Evolutionary conservation across 176 grass and related monocot genomes (phyloP).

Genomic region (Bothriochloa decipiens): DNA sequence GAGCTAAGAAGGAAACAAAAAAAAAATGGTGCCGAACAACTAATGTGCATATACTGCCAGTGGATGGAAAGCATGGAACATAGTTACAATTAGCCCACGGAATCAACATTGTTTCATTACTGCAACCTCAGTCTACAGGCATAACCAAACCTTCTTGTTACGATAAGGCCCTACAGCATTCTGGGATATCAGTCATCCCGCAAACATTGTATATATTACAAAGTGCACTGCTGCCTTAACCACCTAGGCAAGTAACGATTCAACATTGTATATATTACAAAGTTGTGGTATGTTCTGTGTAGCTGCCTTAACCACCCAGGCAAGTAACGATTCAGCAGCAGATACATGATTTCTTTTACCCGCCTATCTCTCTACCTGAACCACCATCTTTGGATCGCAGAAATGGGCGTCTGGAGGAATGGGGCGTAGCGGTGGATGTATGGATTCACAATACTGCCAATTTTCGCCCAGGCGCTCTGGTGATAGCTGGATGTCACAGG

Average conservation of each 20-base stretch:
- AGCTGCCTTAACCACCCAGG: not conserved
- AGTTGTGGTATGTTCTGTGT: not conserved
- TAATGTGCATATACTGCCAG: not conserved
- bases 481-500: conserved; percentile 73
- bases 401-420: conserved; percentile 69
- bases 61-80: not conserved
- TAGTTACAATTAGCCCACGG: not conserved
- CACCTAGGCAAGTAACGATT: not conserved
- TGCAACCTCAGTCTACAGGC: not conserved
- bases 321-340: not conserved
- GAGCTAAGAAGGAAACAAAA: no score
- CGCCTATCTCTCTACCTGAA: conserved; percentile 49
- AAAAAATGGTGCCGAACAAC: no score
- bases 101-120: not conserved
- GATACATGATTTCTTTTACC: not conserved
- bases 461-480: conserved; percentile 69
- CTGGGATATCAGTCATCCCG: not conserved
- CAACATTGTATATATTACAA: not conserved
- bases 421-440: conserved; percentile 69
- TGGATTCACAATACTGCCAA: conserved; percentile 68
- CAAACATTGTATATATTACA: not conserved
- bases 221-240: not conserved
- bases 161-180: not conserved
- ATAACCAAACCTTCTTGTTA: conserved; percentile 1
- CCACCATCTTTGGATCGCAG: conserved; percentile 87